phyloP scores from a whole-genome alignment of 768 basidiomycete genomes.

The Suillus discolor region DNA sequence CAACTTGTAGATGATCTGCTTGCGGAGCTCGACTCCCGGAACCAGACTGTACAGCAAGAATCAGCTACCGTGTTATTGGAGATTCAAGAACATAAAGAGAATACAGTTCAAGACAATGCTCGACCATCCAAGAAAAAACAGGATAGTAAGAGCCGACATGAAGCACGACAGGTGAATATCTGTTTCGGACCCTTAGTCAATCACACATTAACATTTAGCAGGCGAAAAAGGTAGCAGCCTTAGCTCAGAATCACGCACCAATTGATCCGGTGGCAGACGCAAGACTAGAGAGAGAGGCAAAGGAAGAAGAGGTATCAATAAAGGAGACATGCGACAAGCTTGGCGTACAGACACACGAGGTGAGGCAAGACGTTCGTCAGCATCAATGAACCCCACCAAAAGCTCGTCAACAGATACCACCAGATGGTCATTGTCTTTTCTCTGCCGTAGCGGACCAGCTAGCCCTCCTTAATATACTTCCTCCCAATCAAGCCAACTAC shows the following conservation, averaged over 20 bases:
- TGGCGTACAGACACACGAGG: constrained; percentile 69
- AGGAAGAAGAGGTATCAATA: constrained; percentile 69
- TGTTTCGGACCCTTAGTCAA: not conserved
- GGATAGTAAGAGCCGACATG: constrained; percentile 63
- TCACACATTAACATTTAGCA: constrained; percentile 28
- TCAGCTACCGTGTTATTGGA: constrained; percentile 51
- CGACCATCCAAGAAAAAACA: constrained; percentile 42
- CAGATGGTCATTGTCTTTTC: constrained; percentile 96
- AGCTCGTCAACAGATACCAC: constrained; percentile 65
- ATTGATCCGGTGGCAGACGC: constrained; percentile 63
- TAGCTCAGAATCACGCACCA: constrained; percentile 53
- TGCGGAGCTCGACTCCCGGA: constrained; percentile 70
- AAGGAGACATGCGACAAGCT: constrained; percentile 63
- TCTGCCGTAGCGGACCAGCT: constrained; percentile 94
- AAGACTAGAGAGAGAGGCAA: constrained; percentile 61
- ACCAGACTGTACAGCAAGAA: constrained; percentile 51
- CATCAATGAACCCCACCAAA: constrained; percentile 6
- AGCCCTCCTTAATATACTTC: constrained; percentile 65
- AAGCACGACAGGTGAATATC: constrained; percentile 65
- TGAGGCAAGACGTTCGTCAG: constrained; percentile 27
- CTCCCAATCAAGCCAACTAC: constrained; percentile 61
- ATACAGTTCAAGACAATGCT: constrained; percentile 21
- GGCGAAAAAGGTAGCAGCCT: constrained; percentile 72
- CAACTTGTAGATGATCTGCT: constrained; percentile 76
- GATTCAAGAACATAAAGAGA: constrained; percentile 42